These are phyloP conservation scores for Yarrowia sp. DNA, from an alignment of 805 yeast genomes.

Conservation along the genomic window DNA sequence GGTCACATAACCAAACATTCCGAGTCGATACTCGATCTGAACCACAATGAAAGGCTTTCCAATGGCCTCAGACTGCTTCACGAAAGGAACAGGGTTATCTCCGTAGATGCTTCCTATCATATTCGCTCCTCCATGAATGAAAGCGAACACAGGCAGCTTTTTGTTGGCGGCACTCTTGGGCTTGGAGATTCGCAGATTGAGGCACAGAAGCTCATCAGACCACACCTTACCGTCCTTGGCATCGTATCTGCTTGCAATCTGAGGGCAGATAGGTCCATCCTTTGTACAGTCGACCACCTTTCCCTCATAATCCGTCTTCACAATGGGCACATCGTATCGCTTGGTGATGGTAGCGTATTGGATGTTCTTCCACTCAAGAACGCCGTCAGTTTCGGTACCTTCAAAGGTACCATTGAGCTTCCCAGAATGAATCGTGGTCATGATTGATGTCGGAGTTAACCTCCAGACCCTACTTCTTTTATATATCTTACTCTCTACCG, in stretches of 20 bases:
- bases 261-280: slow-evolving; percentile 44
- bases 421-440: slow-evolving; percentile 11
- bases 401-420: slow-evolving; percentile 28
- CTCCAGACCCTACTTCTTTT: neutral
- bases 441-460: neutral
- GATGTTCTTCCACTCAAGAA: slow-evolving; percentile 19
- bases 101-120: slow-evolving; percentile 34
- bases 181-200: slow-evolving; percentile 20
- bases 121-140: slow-evolving; percentile 40
- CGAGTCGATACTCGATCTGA: slow-evolving; percentile 50
- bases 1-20: slow-evolving; percentile 51
- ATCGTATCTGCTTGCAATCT: slow-evolving; percentile 31
- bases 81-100: slow-evolving; percentile 31
- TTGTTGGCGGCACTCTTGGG: slow-evolving; percentile 10
- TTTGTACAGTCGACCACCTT: slow-evolving; percentile 39
- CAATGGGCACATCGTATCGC: slow-evolving; percentile 15
- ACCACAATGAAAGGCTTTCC: slow-evolving; percentile 44
- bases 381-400: slow-evolving; percentile 13
- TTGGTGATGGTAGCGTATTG: slow-evolving; percentile 12
- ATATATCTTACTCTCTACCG: neutral
- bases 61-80: slow-evolving; percentile 41
- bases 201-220: slow-evolving; percentile 21
- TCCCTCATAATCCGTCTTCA: slow-evolving; percentile 38
- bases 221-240: slow-evolving; percentile 13
- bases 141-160: slow-evolving; percentile 37